A percentile compares a stretch with the other conserved stretches of the same genome.
These are phyloP conservation scores for Diaporthe vaccinii DNA, from an alignment of 2,329 filamentous ascomycete species.

Conservation along the genomic window DNA sequence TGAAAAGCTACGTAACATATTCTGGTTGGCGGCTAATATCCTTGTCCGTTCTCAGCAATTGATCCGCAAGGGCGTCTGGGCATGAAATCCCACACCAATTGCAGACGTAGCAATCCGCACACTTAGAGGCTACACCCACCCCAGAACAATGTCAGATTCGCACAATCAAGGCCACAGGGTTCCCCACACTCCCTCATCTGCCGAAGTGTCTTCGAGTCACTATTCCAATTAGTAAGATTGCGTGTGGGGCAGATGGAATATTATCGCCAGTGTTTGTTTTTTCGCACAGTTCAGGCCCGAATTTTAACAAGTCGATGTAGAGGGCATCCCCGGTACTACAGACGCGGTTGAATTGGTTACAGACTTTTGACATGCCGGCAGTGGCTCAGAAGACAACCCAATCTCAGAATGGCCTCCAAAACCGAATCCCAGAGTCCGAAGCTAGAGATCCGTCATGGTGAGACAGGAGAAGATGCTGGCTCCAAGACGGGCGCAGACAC, in stretches of 20 bases:
- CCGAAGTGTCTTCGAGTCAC: not conserved
- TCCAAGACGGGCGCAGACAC: not conserved
- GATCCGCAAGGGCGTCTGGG: not conserved
- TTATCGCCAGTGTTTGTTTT: not conserved
- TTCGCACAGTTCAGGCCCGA: not conserved
- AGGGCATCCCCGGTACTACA: not conserved
- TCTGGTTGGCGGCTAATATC: constrained; percentile 3
- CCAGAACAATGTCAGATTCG: not conserved
- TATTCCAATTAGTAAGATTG: not conserved
- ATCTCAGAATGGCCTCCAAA: not conserved
- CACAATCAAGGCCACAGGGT: not conserved
- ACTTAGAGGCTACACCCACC: not conserved
- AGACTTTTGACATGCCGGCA: not conserved
- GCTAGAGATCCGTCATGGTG: not conserved
- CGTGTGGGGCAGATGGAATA: not conserved
- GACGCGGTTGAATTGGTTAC: too few relatives aligned
- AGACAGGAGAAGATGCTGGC: not conserved
- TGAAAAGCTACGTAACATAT: not conserved
- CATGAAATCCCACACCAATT: not conserved
- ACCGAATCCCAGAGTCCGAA: not conserved
- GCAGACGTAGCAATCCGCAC: not conserved
- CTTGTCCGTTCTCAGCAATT: not conserved
- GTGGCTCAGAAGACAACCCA: not conserved
- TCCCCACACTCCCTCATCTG: constrained; percentile 21
- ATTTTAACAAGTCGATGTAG: not conserved